These are phyloP conservation scores for Diplodia corticola DNA, from an alignment of 2,329 filamentous ascomycete genomes.

Conservation along the genomic window DNA sequence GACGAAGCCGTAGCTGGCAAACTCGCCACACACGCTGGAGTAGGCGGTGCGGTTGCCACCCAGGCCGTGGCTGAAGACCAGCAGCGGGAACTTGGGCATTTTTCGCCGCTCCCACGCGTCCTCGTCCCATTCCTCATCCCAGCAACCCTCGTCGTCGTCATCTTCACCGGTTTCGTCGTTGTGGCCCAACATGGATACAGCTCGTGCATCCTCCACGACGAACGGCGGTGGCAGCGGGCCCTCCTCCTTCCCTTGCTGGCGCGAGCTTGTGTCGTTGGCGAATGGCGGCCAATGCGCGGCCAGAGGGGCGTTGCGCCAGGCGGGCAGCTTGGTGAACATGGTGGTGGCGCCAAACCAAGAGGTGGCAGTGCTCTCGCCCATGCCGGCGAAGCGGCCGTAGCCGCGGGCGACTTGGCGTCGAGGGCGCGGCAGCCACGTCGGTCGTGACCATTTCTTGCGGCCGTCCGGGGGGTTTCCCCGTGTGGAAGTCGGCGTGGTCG, in stretches of 20 bases:
- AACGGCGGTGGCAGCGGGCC: conserved; percentile 48
- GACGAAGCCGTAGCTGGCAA: conserved; percentile 66
- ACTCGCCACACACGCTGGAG: conserved; percentile 63
- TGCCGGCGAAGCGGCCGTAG: conserved; percentile 62
- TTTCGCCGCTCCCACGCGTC: conserved; percentile 25
- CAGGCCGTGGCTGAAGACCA: conserved; percentile 67
- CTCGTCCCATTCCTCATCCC: conserved; percentile 29
- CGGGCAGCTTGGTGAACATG: conserved; percentile 66
- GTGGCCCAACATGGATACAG: conserved; percentile 25
- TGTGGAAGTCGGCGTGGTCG: conserved; percentile 50
- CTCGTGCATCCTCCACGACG: conserved; percentile 28
- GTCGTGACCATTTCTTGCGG: conserved; percentile 51
- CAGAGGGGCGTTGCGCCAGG: conserved; percentile 61
- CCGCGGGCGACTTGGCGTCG: conserved; percentile 58
- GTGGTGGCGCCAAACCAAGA: conserved; percentile 58
- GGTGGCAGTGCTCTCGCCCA: conserved; percentile 50
- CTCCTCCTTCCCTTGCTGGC: conserved; percentile 28
- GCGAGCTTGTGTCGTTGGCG: conserved; percentile 37
- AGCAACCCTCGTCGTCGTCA: conserved; percentile 29
- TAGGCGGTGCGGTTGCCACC: conserved; percentile 65
- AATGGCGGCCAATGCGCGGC: conserved; percentile 56
- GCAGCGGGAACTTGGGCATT: conserved; percentile 58
- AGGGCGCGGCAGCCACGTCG: conserved; percentile 64
- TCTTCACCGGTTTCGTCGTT: conserved; percentile 28
- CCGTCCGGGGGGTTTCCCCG: conserved; percentile 42